phyloP scores from a whole-genome alignment of 257 asterid genomes.

The Nicotiana tabacum region DNA sequence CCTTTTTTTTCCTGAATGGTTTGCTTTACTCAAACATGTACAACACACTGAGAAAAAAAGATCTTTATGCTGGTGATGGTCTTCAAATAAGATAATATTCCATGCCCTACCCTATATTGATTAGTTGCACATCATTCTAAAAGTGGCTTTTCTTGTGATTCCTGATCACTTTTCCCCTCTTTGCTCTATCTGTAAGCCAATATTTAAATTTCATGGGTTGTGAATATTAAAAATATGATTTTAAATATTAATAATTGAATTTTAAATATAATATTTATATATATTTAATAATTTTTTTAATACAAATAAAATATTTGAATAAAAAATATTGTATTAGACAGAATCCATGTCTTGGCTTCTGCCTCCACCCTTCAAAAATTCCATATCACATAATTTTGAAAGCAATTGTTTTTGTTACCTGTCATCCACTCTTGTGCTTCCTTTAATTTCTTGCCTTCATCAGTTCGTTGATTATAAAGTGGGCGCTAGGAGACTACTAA shows the following conservation, averaged over 20 bases:
- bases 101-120: background rate
- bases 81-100: conserved; percentile 15
- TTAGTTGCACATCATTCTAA: background rate
- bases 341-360: too few relatives aligned
- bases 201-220: too few relatives aligned
- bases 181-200: too few relatives aligned
- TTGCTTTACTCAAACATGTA: conserved; percentile 31
- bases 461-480: background rate
- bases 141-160: background rate
- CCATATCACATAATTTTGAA: too few relatives aligned
- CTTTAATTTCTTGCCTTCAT: background rate
- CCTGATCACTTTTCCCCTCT: too few relatives aligned
- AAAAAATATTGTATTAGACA: too few relatives aligned
- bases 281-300: too few relatives aligned
- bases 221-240: too few relatives aligned
- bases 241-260: too few relatives aligned
- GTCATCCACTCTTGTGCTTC: background rate
- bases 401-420: background rate
- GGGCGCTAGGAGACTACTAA: background rate
- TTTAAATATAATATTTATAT: too few relatives aligned
- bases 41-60: conserved; percentile 19
- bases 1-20: background rate
- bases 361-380: too few relatives aligned
- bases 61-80: background rate
- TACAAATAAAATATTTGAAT: too few relatives aligned